Evolutionary conservation across 1,284 basidiomycete species (phyloP).

Genomic region (Ceratobasidium sp.): DNA sequence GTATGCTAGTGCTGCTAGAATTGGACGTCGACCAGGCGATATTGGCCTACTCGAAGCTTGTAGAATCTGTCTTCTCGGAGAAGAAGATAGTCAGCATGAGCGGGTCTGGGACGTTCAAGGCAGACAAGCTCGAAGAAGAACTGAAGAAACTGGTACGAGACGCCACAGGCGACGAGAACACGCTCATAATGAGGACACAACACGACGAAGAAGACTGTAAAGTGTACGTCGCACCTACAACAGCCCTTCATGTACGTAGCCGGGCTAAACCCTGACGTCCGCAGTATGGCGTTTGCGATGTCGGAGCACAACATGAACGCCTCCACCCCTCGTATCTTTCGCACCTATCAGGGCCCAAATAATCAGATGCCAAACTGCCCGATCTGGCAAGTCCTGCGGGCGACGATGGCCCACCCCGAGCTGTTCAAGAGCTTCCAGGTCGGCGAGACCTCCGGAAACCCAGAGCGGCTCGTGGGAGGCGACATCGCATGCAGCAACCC

Average conservation of each 20-base stretch:
- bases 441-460: background rate
- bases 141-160: background rate
- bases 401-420: slow-evolving; percentile 17
- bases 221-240: background rate
- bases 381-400: slow-evolving; percentile 16
- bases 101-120: background rate
- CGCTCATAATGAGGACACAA: background rate
- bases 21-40: background rate
- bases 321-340: background rate
- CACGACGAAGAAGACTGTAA: background rate
- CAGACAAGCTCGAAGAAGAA: background rate
- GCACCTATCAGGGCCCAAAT: background rate
- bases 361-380: background rate
- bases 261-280: too few species aligned
- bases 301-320: background rate
- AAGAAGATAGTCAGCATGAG: background rate
- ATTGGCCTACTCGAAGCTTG: background rate
- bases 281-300: slow-evolving; percentile 6
- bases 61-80: background rate
- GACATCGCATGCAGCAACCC: slow-evolving; percentile 20
- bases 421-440: slow-evolving; percentile 13
- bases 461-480: background rate
- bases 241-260: background rate
- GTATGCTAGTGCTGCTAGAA: slow-evolving; percentile 39
- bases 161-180: background rate